Conservation (phyloP, 257 asterid genomes). For the Cordia subcordata region DNA sequence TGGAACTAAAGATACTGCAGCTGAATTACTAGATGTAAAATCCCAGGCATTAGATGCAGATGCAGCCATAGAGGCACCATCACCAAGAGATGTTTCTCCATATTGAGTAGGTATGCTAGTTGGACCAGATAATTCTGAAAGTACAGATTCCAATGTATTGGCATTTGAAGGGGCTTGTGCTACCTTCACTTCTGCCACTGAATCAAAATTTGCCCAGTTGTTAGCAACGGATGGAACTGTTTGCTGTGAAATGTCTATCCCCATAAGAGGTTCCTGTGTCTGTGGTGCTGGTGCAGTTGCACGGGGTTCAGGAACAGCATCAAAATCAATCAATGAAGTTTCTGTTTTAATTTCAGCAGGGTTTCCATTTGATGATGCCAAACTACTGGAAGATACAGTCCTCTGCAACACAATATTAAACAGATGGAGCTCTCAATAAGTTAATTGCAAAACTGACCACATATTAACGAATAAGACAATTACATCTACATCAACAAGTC, state of each 20-base stretch:
- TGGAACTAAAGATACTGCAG: slow-evolving; percentile 27
- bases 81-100: not conserved
- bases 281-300: slow-evolving; percentile 34
- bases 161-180: slow-evolving; percentile 47
- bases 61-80: slow-evolving; percentile 20
- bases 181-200: slow-evolving; percentile 53
- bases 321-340: slow-evolving; percentile 92
- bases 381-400: slow-evolving; percentile 86
- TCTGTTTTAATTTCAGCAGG: slow-evolving; percentile 63
- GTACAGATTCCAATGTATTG: slow-evolving; percentile 48
- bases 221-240: slow-evolving; percentile 39
- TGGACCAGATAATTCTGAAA: slow-evolving; percentile 63
- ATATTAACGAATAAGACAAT: no score
- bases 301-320: slow-evolving; percentile 70
- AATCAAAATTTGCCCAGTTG: slow-evolving; percentile 96
- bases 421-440: no score
- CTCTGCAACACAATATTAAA: slow-evolving; percentile 47
- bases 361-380: slow-evolving; percentile 77
- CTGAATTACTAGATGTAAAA: slow-evolving; percentile 34
- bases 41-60: slow-evolving; percentile 27
- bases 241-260: slow-evolving; percentile 30
- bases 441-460: no score
- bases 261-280: slow-evolving; percentile 37
- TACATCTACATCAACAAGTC: not conserved
- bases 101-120: slow-evolving; percentile 37